phyloP scores from a whole-genome alignment of 1,139 yeast species.

The Geotrichum macrosporum region DNA sequence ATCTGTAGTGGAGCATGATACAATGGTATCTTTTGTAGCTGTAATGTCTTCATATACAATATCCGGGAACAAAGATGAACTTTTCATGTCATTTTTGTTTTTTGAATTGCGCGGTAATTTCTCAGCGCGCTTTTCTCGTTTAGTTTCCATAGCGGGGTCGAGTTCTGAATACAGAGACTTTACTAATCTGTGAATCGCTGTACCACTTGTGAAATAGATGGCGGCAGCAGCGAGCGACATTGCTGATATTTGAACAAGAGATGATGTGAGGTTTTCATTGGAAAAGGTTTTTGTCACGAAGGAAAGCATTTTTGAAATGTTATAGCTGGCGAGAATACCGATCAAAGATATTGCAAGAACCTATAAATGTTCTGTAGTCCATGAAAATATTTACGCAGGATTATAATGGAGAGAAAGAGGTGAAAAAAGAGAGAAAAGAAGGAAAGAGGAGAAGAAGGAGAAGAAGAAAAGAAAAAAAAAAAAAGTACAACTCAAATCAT shows the following conservation, averaged over 20 bases:
- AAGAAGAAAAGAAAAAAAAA: conserved; percentile 1
- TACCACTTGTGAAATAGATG: neutral
- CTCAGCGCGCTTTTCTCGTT: too few relatives aligned
- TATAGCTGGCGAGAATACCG: neutral
- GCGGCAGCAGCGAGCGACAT: conserved; percentile 3
- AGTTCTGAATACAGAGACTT: neutral
- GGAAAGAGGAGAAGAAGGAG: neutral
- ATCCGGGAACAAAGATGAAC: conserved; percentile 5
- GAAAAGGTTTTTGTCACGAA: neutral
- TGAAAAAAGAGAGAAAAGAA: neutral
- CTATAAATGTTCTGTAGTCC: too few relatives aligned
- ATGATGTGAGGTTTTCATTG: neutral
- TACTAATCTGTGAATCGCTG: neutral
- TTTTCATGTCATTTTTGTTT: too few relatives aligned
- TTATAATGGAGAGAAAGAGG: neutral
- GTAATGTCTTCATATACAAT: conserved; percentile 6
- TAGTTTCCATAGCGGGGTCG: too few relatives aligned
- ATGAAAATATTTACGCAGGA: neutral
- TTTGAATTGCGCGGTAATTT: too few relatives aligned
- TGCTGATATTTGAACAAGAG: conserved; percentile 1
- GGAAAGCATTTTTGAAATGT: neutral
- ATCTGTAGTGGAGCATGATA: conserved; percentile 5
- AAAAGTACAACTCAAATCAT: neutral
- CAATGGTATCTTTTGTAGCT: conserved; percentile 3
- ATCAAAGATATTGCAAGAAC: too few relatives aligned